A percentile compares a stretch with the other conserved stretches of the same genome.
Conservation (phyloP, 345 rosid genomes). For the Psidium guajava region DNA sequence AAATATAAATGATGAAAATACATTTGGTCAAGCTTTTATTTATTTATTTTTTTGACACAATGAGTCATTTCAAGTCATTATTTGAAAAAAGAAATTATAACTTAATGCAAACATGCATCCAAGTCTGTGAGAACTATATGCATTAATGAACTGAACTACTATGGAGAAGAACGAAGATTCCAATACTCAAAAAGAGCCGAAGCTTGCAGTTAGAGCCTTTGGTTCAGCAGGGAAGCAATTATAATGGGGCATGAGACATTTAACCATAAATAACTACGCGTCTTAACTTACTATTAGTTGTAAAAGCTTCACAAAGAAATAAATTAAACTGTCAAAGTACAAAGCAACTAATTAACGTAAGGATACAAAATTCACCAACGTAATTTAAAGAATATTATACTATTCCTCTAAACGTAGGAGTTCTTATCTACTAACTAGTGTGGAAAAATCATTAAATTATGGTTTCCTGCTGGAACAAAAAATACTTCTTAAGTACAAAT, state of each 20-base stretch:
- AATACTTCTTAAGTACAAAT: neutral
- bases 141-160: neutral
- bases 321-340: neutral
- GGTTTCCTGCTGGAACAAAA: neutral
- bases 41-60: too few species aligned
- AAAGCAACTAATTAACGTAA: neutral
- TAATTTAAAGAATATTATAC: neutral
- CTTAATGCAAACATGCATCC: neutral
- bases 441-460: neutral
- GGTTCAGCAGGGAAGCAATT: neutral
- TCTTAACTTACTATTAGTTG: neutral
- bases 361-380: neutral
- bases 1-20: too few species aligned
- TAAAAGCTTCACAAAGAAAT: neutral
- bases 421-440: neutral
- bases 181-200: neutral
- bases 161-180: neutral
- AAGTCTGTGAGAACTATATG: neutral
- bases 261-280: too few species aligned
- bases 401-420: neutral
- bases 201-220: neutral
- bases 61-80: too few species aligned
- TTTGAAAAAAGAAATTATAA: too few species aligned
- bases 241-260: neutral
- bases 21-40: too few species aligned